Conservation (phyloP, 768 basidiomycete genomes). For the Tricholoma furcatifolium region DNA sequence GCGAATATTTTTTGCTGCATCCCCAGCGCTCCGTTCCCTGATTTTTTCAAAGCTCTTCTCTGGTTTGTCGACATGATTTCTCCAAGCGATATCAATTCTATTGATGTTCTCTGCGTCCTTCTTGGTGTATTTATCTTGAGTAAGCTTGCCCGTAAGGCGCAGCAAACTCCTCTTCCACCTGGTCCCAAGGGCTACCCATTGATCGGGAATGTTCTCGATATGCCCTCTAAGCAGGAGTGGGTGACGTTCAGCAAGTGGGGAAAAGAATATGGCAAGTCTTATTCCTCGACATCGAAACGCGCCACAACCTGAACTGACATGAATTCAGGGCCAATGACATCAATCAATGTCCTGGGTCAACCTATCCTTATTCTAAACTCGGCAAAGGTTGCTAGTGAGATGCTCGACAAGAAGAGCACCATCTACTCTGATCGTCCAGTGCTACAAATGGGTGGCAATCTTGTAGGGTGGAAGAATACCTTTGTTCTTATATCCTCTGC, state of each 20-base stretch:
- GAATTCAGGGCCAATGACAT: slow-evolving; percentile 54
- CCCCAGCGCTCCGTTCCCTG: slow-evolving; percentile 23
- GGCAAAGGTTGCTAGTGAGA: slow-evolving; percentile 46
- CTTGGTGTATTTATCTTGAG: slow-evolving; percentile 34
- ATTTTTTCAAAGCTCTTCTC: slow-evolving; percentile 17
- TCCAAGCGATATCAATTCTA: slow-evolving; percentile 22
- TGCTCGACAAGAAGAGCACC: slow-evolving; percentile 66
- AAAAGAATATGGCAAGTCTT: slow-evolving; percentile 44
- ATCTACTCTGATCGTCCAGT: slow-evolving; percentile 69
- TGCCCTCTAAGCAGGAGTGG: slow-evolving; percentile 52
- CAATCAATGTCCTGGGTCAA: slow-evolving; percentile 59
- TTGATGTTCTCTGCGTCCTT: slow-evolving; percentile 33
- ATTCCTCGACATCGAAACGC: neutral
- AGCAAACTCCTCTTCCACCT: slow-evolving; percentile 37
- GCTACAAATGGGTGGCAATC: slow-evolving; percentile 52
- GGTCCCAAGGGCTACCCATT: slow-evolving; percentile 55
- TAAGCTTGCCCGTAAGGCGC: slow-evolving; percentile 24
- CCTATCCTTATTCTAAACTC: slow-evolving; percentile 57
- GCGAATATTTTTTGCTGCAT: slow-evolving; percentile 15
- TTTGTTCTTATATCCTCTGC: slow-evolving; percentile 57
- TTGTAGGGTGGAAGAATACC: slow-evolving; percentile 58
- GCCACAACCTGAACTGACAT: slow-evolving; percentile 1
- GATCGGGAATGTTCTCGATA: slow-evolving; percentile 52
- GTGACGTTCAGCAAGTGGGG: slow-evolving; percentile 52
- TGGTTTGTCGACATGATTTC: slow-evolving; percentile 24